Evolutionary conservation across 2,329 filamentous ascomycete species (phyloP), one percentile per base, ranked within the genome.

Genomic region (Botryotinia convoluta): DNA sequence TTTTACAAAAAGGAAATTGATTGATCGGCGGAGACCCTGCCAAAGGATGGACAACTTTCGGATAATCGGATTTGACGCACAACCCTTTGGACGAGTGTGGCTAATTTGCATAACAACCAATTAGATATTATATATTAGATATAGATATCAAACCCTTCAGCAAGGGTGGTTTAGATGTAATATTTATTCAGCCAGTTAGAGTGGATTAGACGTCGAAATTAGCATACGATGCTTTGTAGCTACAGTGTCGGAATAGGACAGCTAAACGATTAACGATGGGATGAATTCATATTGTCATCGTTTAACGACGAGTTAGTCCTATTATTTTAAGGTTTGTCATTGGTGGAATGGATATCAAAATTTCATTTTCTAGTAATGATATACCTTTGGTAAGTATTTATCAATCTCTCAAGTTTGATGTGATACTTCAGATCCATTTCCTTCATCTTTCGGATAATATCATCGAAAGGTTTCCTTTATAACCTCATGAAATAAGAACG

Each of bases 11-110:
- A 26, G 22, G 54, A 20, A 29, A 29, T 54, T 51, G 32, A 54
- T n/a, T 67, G 64, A 54, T 67, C 64, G 64, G 64, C 64, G 16
- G 26, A 62, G 60, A 37, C 35, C 37, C 60, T 35, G 37, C 60
- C 37, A 39, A 62, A 37, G 26, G 45, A 54, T 12, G 35, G 45
- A 26, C n/a, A 32, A 68, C 45, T 51, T 29, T 35, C 45, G 45
- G 35, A 42, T 57, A 54, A n/a, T 68, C 45, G 48, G 42, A 48
- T 48, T 65, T 22, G 61, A 64, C 48, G 29, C 29, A 65, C 9
- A 57, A 29, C 51, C 14, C 51, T 29, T 29, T 29, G 45, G 8
- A 16, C 35, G 26, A 54, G 45, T 37, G 63, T 67, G 45, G 45
- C 42, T 37, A 54, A 54, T 42, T 29, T 18, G 8, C 9, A 39